A percentile compares a stretch with the other conserved stretches of the same genome.
These are phyloP conservation scores for Gautieria morchelliformis DNA, from an alignment of 768 basidiomycete genomes.

Conservation along the genomic window DNA sequence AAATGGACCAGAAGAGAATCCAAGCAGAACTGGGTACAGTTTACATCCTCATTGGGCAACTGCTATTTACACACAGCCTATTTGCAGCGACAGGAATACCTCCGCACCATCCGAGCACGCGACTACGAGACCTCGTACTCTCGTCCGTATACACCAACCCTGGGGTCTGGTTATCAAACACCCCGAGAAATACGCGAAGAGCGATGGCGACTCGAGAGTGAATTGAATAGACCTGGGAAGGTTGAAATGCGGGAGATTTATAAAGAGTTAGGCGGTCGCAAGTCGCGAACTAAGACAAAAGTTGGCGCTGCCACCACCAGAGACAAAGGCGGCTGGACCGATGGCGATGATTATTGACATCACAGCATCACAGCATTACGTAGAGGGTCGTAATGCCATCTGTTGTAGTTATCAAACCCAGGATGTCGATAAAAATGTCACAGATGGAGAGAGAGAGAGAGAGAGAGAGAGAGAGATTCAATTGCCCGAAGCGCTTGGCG, in stretches of 20 bases:
- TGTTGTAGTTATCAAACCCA: no score
- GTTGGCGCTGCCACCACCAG: slow-evolving; percentile 33
- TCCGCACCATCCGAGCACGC: slow-evolving; percentile 32
- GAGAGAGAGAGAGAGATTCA: no score
- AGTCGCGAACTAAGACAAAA: slow-evolving; percentile 65
- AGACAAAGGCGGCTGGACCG: slow-evolving; percentile 74
- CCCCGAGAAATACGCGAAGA: slow-evolving; percentile 74
- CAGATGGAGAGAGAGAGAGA: no score
- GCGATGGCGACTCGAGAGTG: slow-evolving; percentile 53
- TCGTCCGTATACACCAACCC: slow-evolving; percentile 35
- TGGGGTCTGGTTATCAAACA: slow-evolving; percentile 60
- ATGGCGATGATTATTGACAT: slow-evolving; percentile 20
- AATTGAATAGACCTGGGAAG: slow-evolving; percentile 55
- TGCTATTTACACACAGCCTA: slow-evolving; percentile 8
- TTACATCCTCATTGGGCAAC: slow-evolving; percentile 12
- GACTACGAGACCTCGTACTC: slow-evolving; percentile 26
- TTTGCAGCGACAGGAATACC: slow-evolving; percentile 40
- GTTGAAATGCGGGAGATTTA: slow-evolving; percentile 85
- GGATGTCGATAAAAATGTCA: no score
- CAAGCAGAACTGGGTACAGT: slow-evolving; percentile 79
- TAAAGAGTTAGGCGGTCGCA: slow-evolving; percentile 82
- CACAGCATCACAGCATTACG: not conserved
- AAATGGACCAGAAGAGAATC: slow-evolving; percentile 93
- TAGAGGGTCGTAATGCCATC: no score
- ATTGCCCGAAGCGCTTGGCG: no score